Percentiles rank a stretch among this genome's conserved stretches.
These are phyloP conservation scores for Plasmopara muralis DNA, from an alignment of 352 stramenopile species.

Conservation along the genomic window DNA sequence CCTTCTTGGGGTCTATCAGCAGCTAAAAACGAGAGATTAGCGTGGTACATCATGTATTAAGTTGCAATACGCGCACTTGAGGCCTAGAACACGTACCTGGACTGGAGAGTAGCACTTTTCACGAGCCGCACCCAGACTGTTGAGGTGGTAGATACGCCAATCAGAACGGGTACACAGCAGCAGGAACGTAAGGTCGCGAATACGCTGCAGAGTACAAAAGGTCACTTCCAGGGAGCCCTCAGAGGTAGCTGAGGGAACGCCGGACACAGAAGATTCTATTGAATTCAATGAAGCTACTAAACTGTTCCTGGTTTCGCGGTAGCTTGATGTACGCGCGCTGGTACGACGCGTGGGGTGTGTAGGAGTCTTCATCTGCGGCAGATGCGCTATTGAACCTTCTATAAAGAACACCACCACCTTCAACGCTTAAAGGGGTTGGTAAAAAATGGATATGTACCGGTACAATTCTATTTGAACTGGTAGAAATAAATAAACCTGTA, in stretches of 20 bases:
- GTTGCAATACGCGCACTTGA: background rate
- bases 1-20: slow-evolving; percentile 34
- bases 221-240: slow-evolving; percentile 39
- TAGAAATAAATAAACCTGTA: background rate
- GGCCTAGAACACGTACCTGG: slow-evolving; percentile 25
- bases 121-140: slow-evolving; percentile 32
- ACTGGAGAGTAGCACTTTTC: slow-evolving; percentile 38
- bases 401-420: slow-evolving; percentile 14
- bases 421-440: slow-evolving; percentile 8
- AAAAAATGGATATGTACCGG: background rate
- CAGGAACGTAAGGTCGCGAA: slow-evolving; percentile 41
- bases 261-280: slow-evolving; percentile 5
- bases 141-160: slow-evolving; percentile 60
- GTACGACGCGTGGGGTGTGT: slow-evolving; percentile 16
- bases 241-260: slow-evolving; percentile 6
- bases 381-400: slow-evolving; percentile 15
- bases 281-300: background rate
- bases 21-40: slow-evolving; percentile 28
- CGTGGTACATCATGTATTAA: slow-evolving; percentile 9
- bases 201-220: slow-evolving; percentile 58
- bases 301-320: slow-evolving; percentile 3
- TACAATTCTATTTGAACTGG: background rate
- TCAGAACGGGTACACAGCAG: slow-evolving; percentile 44
- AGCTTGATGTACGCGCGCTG: slow-evolving; percentile 22
- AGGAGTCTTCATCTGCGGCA: slow-evolving; percentile 18